Conservation (phyloP, 2,329 filamentous ascomycete species). For the Rugonectria rugulosa region DNA sequence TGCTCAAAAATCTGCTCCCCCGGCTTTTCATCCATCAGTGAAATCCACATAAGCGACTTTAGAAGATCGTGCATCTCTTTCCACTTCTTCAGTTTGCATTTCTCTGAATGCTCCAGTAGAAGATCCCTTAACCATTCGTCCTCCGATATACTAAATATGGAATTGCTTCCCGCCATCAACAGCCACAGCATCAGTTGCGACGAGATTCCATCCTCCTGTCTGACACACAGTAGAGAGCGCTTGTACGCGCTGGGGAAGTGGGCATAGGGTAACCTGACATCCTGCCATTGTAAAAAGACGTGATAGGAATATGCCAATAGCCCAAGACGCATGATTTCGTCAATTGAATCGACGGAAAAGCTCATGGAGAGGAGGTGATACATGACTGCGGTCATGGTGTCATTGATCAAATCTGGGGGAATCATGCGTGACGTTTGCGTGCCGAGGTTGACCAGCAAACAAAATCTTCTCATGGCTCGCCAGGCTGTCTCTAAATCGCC, state of each 20-base stretch:
- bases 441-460: conserved; percentile 37
- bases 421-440: conserved; percentile 28
- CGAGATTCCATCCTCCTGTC: neutral
- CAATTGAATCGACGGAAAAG: conserved; percentile 35
- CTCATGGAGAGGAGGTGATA: conserved; percentile 49
- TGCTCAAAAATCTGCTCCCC: conserved; percentile 7
- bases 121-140: neutral
- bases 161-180: conserved; percentile 10
- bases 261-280: conserved; percentile 22
- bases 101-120: neutral
- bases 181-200: conserved; percentile 12
- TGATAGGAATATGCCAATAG: conserved; percentile 47
- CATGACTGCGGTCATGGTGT: conserved; percentile 48
- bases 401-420: conserved; percentile 25
- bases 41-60: conserved; percentile 14
- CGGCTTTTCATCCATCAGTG: conserved; percentile 5
- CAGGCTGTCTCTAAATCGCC: conserved; percentile 29
- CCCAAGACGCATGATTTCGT: conserved; percentile 49
- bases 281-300: conserved; percentile 50
- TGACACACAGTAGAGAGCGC: neutral
- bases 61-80: conserved; percentile 6
- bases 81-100: conserved; percentile 5
- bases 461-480: conserved; percentile 35
- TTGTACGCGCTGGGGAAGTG: conserved; percentile 2
- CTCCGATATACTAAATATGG: neutral